Evolutionary conservation across 2,329 filamentous ascomycete species (phyloP), one percentile per base, ranked within the genome.

Genomic region (Colletotrichum sublineola): DNA sequence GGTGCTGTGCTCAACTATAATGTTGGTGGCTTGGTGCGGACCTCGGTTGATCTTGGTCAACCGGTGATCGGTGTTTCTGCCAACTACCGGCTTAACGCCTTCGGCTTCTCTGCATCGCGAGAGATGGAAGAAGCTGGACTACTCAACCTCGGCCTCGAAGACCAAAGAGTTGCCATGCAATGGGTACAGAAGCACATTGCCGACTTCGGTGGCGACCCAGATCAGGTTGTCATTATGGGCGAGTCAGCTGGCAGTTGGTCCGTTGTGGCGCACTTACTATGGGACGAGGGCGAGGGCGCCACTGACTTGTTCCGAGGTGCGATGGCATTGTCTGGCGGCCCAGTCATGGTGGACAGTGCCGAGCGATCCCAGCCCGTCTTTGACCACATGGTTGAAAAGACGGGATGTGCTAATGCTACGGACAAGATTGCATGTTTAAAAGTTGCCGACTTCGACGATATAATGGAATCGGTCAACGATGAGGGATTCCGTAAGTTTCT

Each of bases 31-130:
- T 75, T 83, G 18, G 77, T 86, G 29, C 75, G 6, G 75, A 78
- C 18, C 79, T 81, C 2, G 73, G 86, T 68, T 55, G 77, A 9
- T 73, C 82, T 86, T 40, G 84, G 84, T 29, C 87, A 91, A 77
- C 87, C 88, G 0, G 84, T 93, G 63, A 82, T 93, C 42, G 89
- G 89, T 58, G 90, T 93, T 0, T 84, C 87, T 0, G 87, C 92
- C 73, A 92, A 92, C 77, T 92, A 93, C 79, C 87, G 90, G 0
- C 81, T 91, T 2, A 87, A 86, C n/a, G 89, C 86, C 0, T 77
- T 79, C 48, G 70, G 70, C 1, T 73, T 73, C 50, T 63, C 61
- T 9, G 66, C 60, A 0, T 57, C 67, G 20, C 53, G 29, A 5
- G 68, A 71, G 50, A 52, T 71, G 40, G 42, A 48, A 9, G 48